Base-by-base conservation (phyloP, 306 rosid genomes). In the Sindora glabra region DNA sequence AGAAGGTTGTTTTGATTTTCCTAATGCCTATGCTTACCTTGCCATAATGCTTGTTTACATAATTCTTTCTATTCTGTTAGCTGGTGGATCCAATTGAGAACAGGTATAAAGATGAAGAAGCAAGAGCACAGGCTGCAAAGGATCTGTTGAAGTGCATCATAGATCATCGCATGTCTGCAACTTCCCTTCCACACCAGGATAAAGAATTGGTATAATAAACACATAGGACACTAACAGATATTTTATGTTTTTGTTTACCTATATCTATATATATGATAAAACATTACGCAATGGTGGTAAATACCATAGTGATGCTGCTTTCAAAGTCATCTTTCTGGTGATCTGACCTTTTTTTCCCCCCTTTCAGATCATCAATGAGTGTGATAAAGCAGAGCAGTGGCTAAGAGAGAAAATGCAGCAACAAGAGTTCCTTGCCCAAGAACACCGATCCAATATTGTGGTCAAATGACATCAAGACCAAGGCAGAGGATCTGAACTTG, bases 381-480 rank as follows among this genome's bases (percentile, higher is more conserved):
- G 89, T 78, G 56, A 70, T 47, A 79, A 74, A 64, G 84, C 68
- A 26, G 86, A 89, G 70, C 84, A 80, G 57, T 94, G 97, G 97
- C 74, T 94, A n/a, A 40, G 17, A 26, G 95, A 89, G 74, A 86
- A 65, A 67, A 67, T 48, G 68, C 82, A 84, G 52, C 75, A 70
- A 61, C 99, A 94, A 69, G 81, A 80, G n/a, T n/a, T 73, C 78
- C 5, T 16, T 68, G 72, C 86, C 94, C 5, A 89, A 81, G 79
- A 71, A 86, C 65, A 10, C 41, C 5, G 90, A 86, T 74, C 97
- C 89, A 15, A 41, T 82, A 23, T 56, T 79, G 37, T 82, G 89
- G 89, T 72, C 85, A 29, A 70, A 72, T 51, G 86, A 89, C 62
- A 84, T 94, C 74, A 73, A 23, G 73, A 71, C 59, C 73, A 79